Conservation (phyloP, 352 stramenopile genomes). For the Pythium phragmiticola region DNA sequence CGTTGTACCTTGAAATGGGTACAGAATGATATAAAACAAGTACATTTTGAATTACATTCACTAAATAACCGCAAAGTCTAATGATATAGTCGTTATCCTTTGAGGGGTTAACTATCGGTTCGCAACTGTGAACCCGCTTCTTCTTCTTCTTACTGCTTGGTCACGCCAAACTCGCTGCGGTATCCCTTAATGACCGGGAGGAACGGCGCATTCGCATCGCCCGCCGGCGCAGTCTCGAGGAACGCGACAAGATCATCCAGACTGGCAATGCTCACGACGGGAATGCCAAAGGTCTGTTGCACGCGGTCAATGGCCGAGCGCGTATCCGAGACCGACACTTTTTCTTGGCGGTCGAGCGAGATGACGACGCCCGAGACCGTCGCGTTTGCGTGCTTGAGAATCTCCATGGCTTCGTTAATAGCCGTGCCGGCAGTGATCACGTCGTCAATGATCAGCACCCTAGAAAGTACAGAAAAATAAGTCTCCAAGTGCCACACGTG, state of each 20-base stretch:
- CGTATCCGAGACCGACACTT: slow-evolving; percentile 90
- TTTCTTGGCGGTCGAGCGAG: slow-evolving; percentile 98
- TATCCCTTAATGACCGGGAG: slow-evolving; percentile 73
- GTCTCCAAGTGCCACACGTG: background rate
- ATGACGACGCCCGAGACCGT: slow-evolving; percentile 96
- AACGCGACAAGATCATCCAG: slow-evolving; percentile 93
- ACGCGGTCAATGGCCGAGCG: slow-evolving; percentile 95
- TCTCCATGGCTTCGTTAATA: slow-evolving; percentile 93
- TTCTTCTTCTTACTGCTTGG: slow-evolving; percentile 9
- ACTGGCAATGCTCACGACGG: slow-evolving; percentile 94
- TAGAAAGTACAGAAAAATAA: slow-evolving; percentile 21
- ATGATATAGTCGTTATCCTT: background rate
- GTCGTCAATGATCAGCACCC: slow-evolving; percentile 98
- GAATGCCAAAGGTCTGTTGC: slow-evolving; percentile 86
- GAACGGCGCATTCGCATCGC: slow-evolving; percentile 60
- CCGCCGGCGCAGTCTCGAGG: slow-evolving; percentile 56
- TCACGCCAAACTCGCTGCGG: slow-evolving; percentile 71
- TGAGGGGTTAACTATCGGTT: too few relatives aligned
- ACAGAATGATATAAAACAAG: background rate
- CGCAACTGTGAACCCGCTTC: background rate
- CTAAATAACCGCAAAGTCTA: background rate
- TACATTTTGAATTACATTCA: background rate
- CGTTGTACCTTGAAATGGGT: background rate
- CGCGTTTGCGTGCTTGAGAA: slow-evolving; percentile 90
- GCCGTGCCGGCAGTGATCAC: slow-evolving; percentile 99